Conservation (phyloP, 2,329 filamentous ascomycete species). For the Colletotrichum somersetense region DNA sequence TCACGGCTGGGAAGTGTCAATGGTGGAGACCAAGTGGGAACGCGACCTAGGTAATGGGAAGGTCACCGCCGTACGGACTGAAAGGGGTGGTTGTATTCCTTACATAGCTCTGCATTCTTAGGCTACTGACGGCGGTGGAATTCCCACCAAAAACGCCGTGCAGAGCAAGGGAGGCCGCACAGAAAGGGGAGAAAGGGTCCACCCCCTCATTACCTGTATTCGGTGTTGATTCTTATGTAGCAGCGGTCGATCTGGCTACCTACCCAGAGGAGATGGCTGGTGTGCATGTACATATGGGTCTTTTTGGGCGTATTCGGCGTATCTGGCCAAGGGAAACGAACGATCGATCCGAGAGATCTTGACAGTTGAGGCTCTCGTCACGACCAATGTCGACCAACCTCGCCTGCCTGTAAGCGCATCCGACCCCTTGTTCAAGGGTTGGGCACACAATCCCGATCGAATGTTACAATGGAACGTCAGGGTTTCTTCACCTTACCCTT, state of each 20-base stretch:
- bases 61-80: conserved; percentile 21
- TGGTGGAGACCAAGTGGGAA: conserved; percentile 11
- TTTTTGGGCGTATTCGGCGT: not conserved
- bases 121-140: conserved; percentile 10
- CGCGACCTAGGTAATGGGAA: not conserved
- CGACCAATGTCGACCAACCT: not conserved
- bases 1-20: conserved; percentile 6
- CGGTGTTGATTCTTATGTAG: not conserved
- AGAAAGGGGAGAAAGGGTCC: not conserved
- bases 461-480: conserved; percentile 21
- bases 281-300: not conserved
- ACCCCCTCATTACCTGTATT: conserved; percentile 4
- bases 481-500: conserved; percentile 4
- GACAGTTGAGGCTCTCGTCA: conserved; percentile 8
- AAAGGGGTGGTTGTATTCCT: conserved; percentile 11
- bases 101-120: not conserved
- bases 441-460: conserved; percentile 28
- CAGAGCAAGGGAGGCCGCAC: conserved; percentile 7
- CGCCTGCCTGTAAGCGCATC: conserved; percentile 18
- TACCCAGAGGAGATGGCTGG: not conserved
- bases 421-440: conserved; percentile 23
- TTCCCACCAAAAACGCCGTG: conserved; percentile 24
- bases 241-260: not conserved
- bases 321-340: conserved; percentile 1
- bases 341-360: not conserved